Evolutionary conservation across 495 filamentous ascomycete species (phyloP).

Genomic region (Durotheca rogersii): DNA sequence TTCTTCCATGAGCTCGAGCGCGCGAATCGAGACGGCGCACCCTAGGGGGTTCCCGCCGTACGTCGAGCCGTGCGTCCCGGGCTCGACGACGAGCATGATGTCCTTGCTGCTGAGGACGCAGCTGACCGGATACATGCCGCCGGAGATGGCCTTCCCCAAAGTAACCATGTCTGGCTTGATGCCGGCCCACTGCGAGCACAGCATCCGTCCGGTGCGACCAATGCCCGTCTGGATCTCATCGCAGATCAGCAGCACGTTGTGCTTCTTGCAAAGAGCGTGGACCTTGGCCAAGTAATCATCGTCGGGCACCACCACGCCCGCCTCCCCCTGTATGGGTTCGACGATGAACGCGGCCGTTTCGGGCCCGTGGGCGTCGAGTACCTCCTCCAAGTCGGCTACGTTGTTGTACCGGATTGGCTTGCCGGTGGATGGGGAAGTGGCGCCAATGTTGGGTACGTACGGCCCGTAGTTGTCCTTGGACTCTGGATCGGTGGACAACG

Average conservation of each 20-base stretch:
- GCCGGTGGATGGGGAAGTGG: conserved; percentile 72
- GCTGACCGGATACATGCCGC: conserved; percentile 98
- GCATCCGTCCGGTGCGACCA: conserved; percentile 86
- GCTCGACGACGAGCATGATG: conserved; percentile 96
- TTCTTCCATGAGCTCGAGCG: conserved; percentile 91
- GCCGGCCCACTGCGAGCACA: conserved; percentile 91
- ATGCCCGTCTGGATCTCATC: conserved; percentile 99
- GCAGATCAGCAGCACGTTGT: conserved; percentile 93
- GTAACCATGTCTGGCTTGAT: conserved; percentile 95
- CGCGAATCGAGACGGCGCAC: conserved; percentile 92
- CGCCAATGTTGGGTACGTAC: conserved; percentile 85
- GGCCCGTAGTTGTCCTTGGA: conserved; percentile 96
- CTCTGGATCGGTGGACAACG: conserved; percentile 91
- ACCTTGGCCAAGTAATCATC: conserved; percentile 82
- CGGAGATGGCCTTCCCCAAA: conserved; percentile 95
- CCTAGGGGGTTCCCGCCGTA: conserved; percentile 98
- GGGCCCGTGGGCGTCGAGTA: conserved; percentile 74
- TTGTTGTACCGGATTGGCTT: conserved; percentile 82
- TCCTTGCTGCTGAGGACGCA: conserved; percentile 87
- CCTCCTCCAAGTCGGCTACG: conserved; percentile 74
- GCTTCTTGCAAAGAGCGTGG: conserved; percentile 83
- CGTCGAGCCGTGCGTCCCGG: conserved; percentile 94
- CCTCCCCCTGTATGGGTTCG: conserved; percentile 97
- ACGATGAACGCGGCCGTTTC: conserved; percentile 93
- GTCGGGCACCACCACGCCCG: conserved; percentile 92